These are phyloP conservation scores for Cryptosporidium sp. DNA, from an alignment of 169 alveolate species.

Conservation along the genomic window DNA sequence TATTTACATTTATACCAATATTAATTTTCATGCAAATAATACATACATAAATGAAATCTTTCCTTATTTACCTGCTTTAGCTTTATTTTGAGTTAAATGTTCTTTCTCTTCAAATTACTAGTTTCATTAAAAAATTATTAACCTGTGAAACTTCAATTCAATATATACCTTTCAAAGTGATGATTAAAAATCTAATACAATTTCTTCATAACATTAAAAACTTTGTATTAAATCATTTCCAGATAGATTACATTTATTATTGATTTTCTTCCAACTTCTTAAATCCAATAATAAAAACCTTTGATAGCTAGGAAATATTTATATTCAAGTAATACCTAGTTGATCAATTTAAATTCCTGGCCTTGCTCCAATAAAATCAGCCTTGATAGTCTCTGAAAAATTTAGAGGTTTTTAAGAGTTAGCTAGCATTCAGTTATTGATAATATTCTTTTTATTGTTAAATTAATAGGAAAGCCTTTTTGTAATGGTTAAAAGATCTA, in stretches of 20 bases:
- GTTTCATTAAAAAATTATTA: not conserved
- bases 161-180: conserved; percentile 4
- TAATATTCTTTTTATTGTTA: not conserved
- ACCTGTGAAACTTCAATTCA: not conserved
- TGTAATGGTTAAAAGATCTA: conserved; percentile 6
- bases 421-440: not conserved
- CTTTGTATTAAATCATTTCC: not conserved
- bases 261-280: not conserved
- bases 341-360: not conserved
- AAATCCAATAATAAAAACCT: not conserved
- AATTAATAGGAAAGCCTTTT: not conserved
- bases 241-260: too few relatives aligned
- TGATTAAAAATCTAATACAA: not conserved
- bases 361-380: not conserved
- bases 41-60: not conserved
- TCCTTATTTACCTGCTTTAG: not conserved
- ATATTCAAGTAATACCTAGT: not conserved
- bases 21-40: not conserved
- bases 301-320: not conserved
- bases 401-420: not conserved
- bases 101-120: not conserved
- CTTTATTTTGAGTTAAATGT: not conserved
- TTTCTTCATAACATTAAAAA: not conserved
- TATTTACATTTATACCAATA: not conserved
- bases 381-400: not conserved